Base-by-base conservation (phyloP, 2,329 filamentous ascomycete species). In the Sphaerulina populicola region DNA sequence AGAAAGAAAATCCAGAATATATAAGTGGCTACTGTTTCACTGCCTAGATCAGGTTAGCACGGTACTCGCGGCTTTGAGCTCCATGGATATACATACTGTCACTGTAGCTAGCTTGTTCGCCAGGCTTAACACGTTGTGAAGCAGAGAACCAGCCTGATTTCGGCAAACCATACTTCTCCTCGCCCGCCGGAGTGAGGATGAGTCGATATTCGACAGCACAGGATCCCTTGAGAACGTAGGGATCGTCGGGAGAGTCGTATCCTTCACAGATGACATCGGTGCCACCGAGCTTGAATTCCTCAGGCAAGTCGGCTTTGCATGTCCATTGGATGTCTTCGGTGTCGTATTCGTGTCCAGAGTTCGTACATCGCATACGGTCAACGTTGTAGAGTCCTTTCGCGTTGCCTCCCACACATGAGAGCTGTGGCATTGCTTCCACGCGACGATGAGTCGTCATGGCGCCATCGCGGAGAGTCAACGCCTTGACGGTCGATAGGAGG, bases 221-320 rank as follows among this genome's bases (percentile, higher is more conserved):
- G 68, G 86, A 93, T 18, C 93, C 93, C 63, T 86, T 89, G 48
- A 97, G 72, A n/a, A 97, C 79, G 68, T 88, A 94, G 0, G 81
- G 81, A 67, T 97, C 93, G 42, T 91, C 80, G 0, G 83, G 71
- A 11, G 73, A 76, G 52, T 79, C 74, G 71, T 95, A 97, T 9
- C 93, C 91, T 66, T 98, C 91, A 69, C 93, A 98, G 9, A 89
- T 75, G 49, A 97, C 91, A 56, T 97, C 90, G 9, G 91, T 96
- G 55, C 79, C 78, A 51, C 88, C 90, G 27, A 97, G 80, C 69
- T 83, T 84, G 69, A 83, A 81, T 58, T 83, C 80, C 9, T 73
- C 67, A 0, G 81, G 80, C 1, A 83, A 67, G 2, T 74, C 72
- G 4, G 81, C 79, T n/a, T 80, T 81, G 71, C 91, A 98, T 27